Percentiles rank a stretch among this genome's conserved stretches.
phyloP scores from a whole-genome alignment of 306 rosid species.

The Vicia faba region DNA sequence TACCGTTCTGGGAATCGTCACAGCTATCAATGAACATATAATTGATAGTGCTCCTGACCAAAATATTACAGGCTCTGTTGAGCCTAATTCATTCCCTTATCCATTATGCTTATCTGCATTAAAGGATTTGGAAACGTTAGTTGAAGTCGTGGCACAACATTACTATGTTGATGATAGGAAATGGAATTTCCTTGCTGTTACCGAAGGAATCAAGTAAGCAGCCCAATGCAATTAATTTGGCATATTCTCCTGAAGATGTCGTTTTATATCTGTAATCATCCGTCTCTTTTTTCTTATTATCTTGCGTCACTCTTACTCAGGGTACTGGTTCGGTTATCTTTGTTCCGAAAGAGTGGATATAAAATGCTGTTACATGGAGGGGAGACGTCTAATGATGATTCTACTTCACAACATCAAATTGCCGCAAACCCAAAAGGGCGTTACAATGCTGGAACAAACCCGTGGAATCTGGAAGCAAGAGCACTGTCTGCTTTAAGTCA shows the following conservation, averaged over 20 bases:
- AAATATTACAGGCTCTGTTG: conserved; percentile 46
- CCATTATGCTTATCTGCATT: conserved; percentile 83
- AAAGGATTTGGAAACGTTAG: conserved; percentile 86
- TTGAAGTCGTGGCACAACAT: conserved; percentile 88
- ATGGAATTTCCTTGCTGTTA: conserved; percentile 91
- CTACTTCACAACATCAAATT: conserved; percentile 43
- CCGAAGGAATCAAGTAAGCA: conserved; percentile 86
- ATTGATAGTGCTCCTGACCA: conserved; percentile 62
- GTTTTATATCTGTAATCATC: conserved; percentile 1
- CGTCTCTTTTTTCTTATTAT: conserved; percentile 35
- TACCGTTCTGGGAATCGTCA: conserved; percentile 74
- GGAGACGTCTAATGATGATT: conserved; percentile 61
- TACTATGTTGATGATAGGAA: conserved; percentile 84
- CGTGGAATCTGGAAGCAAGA: conserved; percentile 78
- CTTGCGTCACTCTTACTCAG: conserved; percentile 53
- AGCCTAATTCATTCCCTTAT: conserved; percentile 67
- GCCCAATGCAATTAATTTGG: conserved; percentile 20
- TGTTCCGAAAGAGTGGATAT: conserved; percentile 81
- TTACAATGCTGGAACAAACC: conserved; percentile 46
- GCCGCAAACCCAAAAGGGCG: conserved; percentile 45
- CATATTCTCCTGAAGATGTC: conserved; percentile 4
- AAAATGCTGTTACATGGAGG: conserved; percentile 89
- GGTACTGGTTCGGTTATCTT: conserved; percentile 79
- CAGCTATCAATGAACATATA: conserved; percentile 88
- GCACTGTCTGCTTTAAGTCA: conserved; percentile 80